Conservation (phyloP, 2,329 filamentous ascomycete genomes). For the Fusarium sp. region DNA sequence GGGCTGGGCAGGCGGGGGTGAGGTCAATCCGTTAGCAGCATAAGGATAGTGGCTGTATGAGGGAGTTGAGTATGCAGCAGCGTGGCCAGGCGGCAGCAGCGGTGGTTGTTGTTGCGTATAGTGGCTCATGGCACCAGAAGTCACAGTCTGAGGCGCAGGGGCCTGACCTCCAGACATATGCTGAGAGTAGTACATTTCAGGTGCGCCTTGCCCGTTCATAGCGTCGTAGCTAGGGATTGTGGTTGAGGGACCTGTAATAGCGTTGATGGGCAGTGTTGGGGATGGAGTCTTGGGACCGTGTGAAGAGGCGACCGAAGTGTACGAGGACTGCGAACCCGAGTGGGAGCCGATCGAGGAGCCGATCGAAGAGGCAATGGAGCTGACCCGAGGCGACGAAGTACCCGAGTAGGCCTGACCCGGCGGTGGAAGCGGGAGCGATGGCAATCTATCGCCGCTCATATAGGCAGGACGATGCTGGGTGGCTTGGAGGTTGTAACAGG, state of each 20-base stretch:
- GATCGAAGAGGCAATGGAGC: constrained; percentile 74
- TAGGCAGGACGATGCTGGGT: constrained; percentile 69
- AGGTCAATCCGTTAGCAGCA: constrained; percentile 76
- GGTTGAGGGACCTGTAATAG: constrained; percentile 46
- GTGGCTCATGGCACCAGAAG: constrained; percentile 77
- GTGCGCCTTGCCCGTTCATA: constrained; percentile 79
- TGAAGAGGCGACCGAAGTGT: constrained; percentile 65
- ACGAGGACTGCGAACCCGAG: constrained; percentile 65
- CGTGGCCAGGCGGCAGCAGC: constrained; percentile 75
- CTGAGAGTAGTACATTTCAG: constrained; percentile 86
- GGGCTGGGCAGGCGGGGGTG: constrained; percentile 77
- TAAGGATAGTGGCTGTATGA: constrained; percentile 79
- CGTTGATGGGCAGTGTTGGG: constrained; percentile 68
- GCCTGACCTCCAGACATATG: constrained; percentile 83
- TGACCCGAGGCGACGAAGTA: constrained; percentile 79
- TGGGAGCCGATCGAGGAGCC: constrained; percentile 51
- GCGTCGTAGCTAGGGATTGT: constrained; percentile 51
- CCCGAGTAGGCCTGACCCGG: constrained; percentile 76
- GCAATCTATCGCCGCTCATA: constrained; percentile 75
- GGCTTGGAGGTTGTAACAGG: constrained; percentile 73
- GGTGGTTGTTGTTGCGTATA: constrained; percentile 84
- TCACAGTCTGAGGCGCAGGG: constrained; percentile 79
- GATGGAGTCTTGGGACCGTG: constrained; percentile 82
- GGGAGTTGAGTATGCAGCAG: constrained; percentile 73
- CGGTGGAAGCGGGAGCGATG: constrained; percentile 76